A percentile compares a stretch with the other conserved stretches of the same genome.
phyloP scores from a whole-genome alignment of 202 grass and related monocot genomes.

The Brachypodium distachyon region DNA sequence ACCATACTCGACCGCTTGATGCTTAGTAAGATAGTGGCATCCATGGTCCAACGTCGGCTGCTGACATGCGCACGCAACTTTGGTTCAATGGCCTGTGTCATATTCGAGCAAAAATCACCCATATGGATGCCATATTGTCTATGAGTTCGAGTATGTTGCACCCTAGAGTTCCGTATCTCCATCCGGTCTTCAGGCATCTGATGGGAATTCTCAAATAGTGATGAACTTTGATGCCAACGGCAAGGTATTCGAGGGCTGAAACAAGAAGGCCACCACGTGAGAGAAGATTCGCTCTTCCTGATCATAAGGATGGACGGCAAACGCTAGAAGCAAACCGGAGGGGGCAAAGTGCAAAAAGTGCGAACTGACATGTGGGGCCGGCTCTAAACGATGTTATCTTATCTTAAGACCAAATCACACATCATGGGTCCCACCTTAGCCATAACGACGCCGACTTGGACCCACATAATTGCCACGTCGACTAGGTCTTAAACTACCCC shows the following conservation, averaged over 20 bases:
- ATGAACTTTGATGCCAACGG: background rate
- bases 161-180: background rate
- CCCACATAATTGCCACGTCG: no score
- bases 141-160: background rate
- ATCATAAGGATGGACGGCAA: no score
- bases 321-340: no score
- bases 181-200: background rate
- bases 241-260: background rate
- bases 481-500: no score
- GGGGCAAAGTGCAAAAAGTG: no score
- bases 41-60: background rate
- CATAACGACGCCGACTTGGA: no score
- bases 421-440: no score
- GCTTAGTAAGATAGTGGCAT: background rate
- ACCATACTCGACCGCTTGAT: background rate
- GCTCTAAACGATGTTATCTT: no score
- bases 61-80: background rate
- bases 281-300: no score
- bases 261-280: no score
- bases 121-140: background rate
- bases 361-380: no score
- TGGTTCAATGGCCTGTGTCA: background rate
- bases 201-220: background rate
- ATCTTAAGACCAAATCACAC: no score
- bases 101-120: background rate